phyloP scores from a whole-genome alignment of 129 eudicot species.

The Silybum marianum region DNA sequence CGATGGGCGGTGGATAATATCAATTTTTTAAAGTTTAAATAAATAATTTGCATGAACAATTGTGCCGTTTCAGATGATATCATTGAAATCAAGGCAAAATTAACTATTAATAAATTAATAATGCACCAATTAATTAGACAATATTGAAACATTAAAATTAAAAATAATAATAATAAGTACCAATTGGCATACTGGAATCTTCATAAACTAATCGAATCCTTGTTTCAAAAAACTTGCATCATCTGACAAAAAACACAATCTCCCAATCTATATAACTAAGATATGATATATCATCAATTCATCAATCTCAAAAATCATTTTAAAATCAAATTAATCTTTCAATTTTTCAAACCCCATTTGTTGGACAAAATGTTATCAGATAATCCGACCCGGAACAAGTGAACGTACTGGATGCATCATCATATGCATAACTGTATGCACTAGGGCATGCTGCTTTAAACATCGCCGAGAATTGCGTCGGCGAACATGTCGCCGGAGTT shows the following conservation, averaged over 20 bases:
- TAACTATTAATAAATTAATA: background rate
- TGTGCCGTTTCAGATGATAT: slow-evolving; percentile 16
- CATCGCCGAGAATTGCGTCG: slow-evolving; percentile 61
- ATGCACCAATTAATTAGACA: background rate
- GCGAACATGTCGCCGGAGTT: slow-evolving; percentile 66
- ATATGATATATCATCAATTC: background rate
- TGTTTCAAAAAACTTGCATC: slow-evolving; percentile 26
- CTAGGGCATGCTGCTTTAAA: slow-evolving; percentile 75
- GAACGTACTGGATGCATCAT: slow-evolving; percentile 76
- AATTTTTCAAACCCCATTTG: slow-evolving; percentile 18
- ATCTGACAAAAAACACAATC: slow-evolving; percentile 26
- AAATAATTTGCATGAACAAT: slow-evolving; percentile 1
- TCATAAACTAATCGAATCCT: slow-evolving; percentile 30
- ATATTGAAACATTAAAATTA: background rate
- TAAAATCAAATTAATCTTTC: slow-evolving; percentile 15
- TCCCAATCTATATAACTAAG: slow-evolving; percentile 3
- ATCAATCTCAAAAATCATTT: slow-evolving; percentile 25
- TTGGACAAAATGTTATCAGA: slow-evolving; percentile 69
- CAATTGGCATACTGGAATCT: slow-evolving; percentile 17
- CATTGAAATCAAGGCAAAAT: slow-evolving; percentile 1
- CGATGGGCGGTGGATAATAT: slow-evolving; percentile 17
- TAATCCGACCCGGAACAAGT: slow-evolving; percentile 78
- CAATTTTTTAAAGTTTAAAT: background rate
- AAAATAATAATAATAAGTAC: slow-evolving; percentile 20
- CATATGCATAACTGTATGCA: slow-evolving; percentile 87